A percentile compares a stretch with the other conserved stretches of the same genome.
These are phyloP conservation scores for Mortierella sp. DNA, from an alignment of 371 early-diverging fungal species.

Conservation along the genomic window DNA sequence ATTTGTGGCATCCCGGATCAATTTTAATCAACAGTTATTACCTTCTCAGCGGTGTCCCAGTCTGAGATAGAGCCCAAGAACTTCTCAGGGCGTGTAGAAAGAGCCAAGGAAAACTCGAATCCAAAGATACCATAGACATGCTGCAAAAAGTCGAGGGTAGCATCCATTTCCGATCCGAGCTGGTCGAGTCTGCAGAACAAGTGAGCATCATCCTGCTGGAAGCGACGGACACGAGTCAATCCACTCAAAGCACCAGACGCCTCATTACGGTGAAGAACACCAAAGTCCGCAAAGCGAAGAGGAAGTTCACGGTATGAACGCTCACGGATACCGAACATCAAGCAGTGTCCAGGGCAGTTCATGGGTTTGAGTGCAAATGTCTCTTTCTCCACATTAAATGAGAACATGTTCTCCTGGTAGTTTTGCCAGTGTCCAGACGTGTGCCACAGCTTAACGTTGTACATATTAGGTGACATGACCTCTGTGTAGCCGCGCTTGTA, in stretches of 20 bases:
- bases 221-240: constrained; percentile 98
- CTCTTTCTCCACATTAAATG: constrained; percentile 90
- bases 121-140: constrained; percentile 89
- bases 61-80: constrained; percentile 91
- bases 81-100: constrained; percentile 96
- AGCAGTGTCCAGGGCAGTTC: constrained; percentile 99
- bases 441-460: constrained; percentile 97
- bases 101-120: constrained; percentile 84
- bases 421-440: constrained; percentile 99
- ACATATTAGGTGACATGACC: constrained; percentile 98
- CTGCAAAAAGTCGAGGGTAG: constrained; percentile 88
- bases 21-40: constrained; percentile 37
- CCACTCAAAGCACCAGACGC: constrained; percentile 97
- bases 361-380: constrained; percentile 98
- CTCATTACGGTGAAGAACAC: constrained; percentile 99
- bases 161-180: constrained; percentile 81
- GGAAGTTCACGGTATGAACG: constrained; percentile 98
- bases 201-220: constrained; percentile 99
- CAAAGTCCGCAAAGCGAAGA: constrained; percentile 98
- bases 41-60: constrained; percentile 95
- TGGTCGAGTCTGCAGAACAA: constrained; percentile 96
- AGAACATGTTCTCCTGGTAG: constrained; percentile 99
- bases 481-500: constrained; percentile 85
- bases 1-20: no score
- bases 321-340: constrained; percentile 95